These are phyloP conservation scores for Candida schatavii DNA, from an alignment of 805 yeast genomes.

Conservation along the genomic window DNA sequence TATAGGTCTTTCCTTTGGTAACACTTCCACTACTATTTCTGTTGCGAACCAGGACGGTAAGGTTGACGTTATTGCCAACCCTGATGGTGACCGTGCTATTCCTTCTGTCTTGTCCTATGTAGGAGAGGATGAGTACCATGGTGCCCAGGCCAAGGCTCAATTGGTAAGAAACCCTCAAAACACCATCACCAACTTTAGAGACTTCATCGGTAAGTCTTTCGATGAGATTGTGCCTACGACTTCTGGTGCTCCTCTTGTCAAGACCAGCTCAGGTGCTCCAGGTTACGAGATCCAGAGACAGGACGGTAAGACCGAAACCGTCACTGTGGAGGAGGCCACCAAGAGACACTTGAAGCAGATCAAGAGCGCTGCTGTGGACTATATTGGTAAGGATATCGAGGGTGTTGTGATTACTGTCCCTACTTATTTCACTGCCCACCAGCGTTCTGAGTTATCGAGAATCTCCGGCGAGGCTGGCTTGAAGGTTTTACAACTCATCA, in stretches of 20 bases:
- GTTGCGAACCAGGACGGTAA: slow-evolving; percentile 81
- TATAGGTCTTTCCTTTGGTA: slow-evolving; percentile 95
- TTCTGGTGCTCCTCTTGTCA: slow-evolving; percentile 58
- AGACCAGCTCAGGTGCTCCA: slow-evolving; percentile 58
- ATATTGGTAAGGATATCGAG: slow-evolving; percentile 74
- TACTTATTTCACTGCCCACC: slow-evolving; percentile 75
- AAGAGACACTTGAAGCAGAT: slow-evolving; percentile 81
- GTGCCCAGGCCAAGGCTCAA: slow-evolving; percentile 93
- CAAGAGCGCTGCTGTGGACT: slow-evolving; percentile 88
- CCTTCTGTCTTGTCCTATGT: slow-evolving; percentile 91
- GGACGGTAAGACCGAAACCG: slow-evolving; percentile 38
- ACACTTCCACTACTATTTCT: slow-evolving; percentile 93
- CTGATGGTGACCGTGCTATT: slow-evolving; percentile 97
- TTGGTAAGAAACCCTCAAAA: slow-evolving; percentile 83
- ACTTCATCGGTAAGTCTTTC: slow-evolving; percentile 76
- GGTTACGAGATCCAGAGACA: slow-evolving; percentile 53
- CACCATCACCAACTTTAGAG: slow-evolving; percentile 91
- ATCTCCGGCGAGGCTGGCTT: slow-evolving; percentile 72
- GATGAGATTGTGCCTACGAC: slow-evolving; percentile 61
- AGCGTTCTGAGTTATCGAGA: slow-evolving; percentile 58
- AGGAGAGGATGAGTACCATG: slow-evolving; percentile 95
- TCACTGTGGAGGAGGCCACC: slow-evolving; percentile 74
- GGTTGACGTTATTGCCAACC: slow-evolving; percentile 97
- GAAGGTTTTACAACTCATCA: slow-evolving; percentile 79
- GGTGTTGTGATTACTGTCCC: slow-evolving; percentile 90